Evolutionary conservation across 805 yeast species (phyloP), one percentile per base, ranked within the genome.

Genomic region (Starmerella davenportii): DNA sequence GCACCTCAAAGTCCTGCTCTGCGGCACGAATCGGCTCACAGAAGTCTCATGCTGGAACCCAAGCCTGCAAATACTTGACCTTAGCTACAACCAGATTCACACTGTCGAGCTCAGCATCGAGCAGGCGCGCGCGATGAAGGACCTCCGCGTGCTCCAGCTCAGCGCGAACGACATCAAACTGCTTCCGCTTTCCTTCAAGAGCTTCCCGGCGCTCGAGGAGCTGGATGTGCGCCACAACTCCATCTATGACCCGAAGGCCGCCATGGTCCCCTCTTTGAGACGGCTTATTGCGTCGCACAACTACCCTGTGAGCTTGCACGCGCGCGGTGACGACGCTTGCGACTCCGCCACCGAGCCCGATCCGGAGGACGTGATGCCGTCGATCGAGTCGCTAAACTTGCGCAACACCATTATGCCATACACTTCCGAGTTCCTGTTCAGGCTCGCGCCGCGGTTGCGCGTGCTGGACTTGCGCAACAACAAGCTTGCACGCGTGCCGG

Each of bases 391-490:
- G 15, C 63, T 90, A 36, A 82, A 82, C 44, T 61, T 90, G 38
- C 72, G 79, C 8, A 79, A 78, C 51, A 95, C 94, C 1, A 82
- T 80, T 50, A 61, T 90, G 36, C 72, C 94, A 0, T 65, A 79
- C 5, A 62, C 90, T 21, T 76, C 85, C 1, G 64, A 70, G 5
- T 70, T 68, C 15, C 70, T 84, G 41, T 64, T 84, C 33, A 56
- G 65, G 5, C 68, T 65, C 45, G 63, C 84, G 31, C 70, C 79
- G 0, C 69, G 71, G 42, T 61, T 84, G 38, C 92, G 79, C 48
- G 77, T 72, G 42, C 59, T 90, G 45, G 73, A 72, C 21, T 58
- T 90, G 44, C 90, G 82, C 57, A 73, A 76, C 49, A 90, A 90
- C 52, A 90, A 79, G 52, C 63, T 90, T 47, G 79, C 79, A 7